Percentiles rank a stretch among this genome's conserved stretches.
phyloP scores from a whole-genome alignment of 805 yeast species.

The Metschnikowia rubicola region DNA sequence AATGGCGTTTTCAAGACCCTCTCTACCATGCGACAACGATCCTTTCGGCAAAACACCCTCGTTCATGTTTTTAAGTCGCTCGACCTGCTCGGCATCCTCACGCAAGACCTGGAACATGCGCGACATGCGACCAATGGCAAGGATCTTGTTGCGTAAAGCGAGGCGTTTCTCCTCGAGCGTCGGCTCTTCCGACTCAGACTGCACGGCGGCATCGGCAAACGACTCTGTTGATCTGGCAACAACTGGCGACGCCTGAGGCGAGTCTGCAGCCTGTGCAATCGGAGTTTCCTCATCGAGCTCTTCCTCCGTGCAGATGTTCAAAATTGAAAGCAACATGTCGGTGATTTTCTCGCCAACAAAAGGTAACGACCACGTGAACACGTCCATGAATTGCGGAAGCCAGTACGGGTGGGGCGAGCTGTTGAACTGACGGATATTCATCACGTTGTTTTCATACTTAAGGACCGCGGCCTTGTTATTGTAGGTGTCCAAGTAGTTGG shows the following conservation, averaged over 20 bases:
- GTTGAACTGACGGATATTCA: conserved; percentile 95
- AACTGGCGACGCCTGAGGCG: conserved; percentile 24
- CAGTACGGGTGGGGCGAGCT: conserved; percentile 93
- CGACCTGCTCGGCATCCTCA: conserved; percentile 83
- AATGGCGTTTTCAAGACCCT: conserved; percentile 69
- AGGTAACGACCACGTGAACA: conserved; percentile 95
- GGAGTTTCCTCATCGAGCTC: conserved; percentile 78
- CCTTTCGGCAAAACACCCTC: conserved; percentile 86
- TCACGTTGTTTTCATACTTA: conserved; percentile 84
- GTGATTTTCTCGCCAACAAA: conserved; percentile 96
- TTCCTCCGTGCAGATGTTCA: conserved; percentile 93
- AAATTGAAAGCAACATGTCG: conserved; percentile 84
- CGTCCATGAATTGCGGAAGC: conserved; percentile 96
- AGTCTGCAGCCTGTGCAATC: conserved; percentile 30
- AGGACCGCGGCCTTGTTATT: conserved; percentile 94
- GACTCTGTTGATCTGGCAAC: conserved; percentile 5
- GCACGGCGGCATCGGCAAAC: conserved; percentile 4
- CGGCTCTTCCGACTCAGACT: conserved; percentile 15
- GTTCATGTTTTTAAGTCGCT: conserved; percentile 66
- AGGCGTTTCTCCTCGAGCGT: conserved; percentile 36
- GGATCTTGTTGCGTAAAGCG: conserved; percentile 77
- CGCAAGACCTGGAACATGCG: conserved; percentile 87
- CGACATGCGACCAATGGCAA: conserved; percentile 95
- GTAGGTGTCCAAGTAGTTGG: conserved; percentile 88
- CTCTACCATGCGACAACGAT: conserved; percentile 75